Evolutionary conservation across 1,139 yeast genomes (phyloP).

Genomic region (Candida glucosophila): DNA sequence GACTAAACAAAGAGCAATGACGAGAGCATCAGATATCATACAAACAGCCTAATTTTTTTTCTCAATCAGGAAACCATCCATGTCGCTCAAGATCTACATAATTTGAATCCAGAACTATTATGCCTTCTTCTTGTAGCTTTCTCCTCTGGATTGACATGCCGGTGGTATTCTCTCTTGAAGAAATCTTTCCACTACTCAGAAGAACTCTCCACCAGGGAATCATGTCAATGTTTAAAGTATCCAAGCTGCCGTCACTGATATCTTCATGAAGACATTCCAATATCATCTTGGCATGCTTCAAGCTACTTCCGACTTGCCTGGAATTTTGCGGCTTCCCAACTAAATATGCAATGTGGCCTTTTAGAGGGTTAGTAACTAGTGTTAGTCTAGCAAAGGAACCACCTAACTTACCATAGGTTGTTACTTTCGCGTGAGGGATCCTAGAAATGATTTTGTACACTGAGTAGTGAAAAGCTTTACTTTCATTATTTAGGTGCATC

Average conservation of each 20-base stretch:
- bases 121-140: slow-evolving; percentile 40
- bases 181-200: slow-evolving; percentile 51
- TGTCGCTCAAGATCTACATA: slow-evolving; percentile 34
- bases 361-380: slow-evolving; percentile 6
- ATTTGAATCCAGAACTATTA: slow-evolving; percentile 29
- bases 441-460: slow-evolving; percentile 47
- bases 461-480: slow-evolving; percentile 49
- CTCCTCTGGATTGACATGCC: slow-evolving; percentile 43
- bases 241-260: slow-evolving; percentile 7
- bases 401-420: slow-evolving; percentile 48
- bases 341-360: slow-evolving; percentile 60
- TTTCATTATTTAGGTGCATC: slow-evolving; percentile 35
- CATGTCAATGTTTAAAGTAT: slow-evolving; percentile 11
- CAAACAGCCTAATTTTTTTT: too few species aligned
- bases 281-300: slow-evolving; percentile 35
- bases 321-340: slow-evolving; percentile 58
- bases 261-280: slow-evolving; percentile 15
- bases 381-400: neutral
- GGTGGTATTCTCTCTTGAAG: slow-evolving; percentile 38
- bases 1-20: too few species aligned
- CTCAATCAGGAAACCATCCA: slow-evolving; percentile 75
- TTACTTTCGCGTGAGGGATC: slow-evolving; percentile 60
- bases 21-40: too few species aligned
- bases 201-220: slow-evolving; percentile 84
- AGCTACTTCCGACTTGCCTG: slow-evolving; percentile 64